Conservation (phyloP, 129 eudicot genomes). For the Ambrosia trifida region DNA sequence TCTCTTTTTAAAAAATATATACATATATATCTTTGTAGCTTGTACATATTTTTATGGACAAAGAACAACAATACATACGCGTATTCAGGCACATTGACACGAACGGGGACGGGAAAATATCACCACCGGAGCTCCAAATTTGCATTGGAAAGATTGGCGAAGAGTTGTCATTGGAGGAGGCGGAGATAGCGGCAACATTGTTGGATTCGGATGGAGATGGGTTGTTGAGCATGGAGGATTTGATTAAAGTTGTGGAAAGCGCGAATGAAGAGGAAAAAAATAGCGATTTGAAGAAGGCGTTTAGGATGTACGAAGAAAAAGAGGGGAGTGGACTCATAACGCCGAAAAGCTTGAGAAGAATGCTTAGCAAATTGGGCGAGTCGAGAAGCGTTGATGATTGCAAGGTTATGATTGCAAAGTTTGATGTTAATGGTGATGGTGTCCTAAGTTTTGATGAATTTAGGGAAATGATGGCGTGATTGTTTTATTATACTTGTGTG, state of each 20-base stretch:
- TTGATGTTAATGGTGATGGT: neutral
- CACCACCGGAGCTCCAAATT: neutral
- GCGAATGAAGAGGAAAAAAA: neutral
- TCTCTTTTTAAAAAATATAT: neutral
- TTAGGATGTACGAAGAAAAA: neutral
- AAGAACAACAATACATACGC: neutral
- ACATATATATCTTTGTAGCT: neutral
- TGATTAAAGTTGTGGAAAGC: neutral
- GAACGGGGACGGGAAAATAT: neutral
- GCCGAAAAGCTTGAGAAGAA: neutral
- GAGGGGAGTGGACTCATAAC: neutral
- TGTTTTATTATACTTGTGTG: too few relatives aligned
- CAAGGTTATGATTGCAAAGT: neutral
- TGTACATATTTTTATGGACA: neutral
- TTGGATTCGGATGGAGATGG: neutral
- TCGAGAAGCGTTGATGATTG: neutral
- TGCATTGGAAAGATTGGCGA: neutral
- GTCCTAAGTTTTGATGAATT: neutral
- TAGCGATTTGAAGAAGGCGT: neutral
- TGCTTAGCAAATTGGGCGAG: neutral
- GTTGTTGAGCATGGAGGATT: neutral
- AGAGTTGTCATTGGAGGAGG: neutral
- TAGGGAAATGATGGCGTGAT: neutral
- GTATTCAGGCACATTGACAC: neutral
- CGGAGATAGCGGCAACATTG: neutral